Percentiles rank a stretch among this genome's conserved stretches.
Conservation (phyloP, 495 filamentous ascomycete genomes). For the Monascus purpureus region DNA sequence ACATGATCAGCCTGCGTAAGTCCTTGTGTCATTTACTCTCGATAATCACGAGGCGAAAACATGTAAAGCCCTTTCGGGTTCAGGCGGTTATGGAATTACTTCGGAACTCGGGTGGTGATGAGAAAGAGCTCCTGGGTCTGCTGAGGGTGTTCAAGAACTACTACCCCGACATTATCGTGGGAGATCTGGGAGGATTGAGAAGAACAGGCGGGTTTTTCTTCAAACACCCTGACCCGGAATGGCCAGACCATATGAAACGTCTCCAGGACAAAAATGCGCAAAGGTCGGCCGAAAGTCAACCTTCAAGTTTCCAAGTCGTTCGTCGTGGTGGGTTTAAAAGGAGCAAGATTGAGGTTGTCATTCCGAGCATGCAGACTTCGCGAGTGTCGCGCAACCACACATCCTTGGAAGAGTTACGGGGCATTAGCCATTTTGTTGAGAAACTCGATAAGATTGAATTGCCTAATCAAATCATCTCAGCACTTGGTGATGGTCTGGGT, state of each 20-base stretch:
- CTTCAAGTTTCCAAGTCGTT: constrained; percentile 29
- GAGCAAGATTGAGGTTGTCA: constrained; percentile 31
- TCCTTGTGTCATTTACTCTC: constrained; percentile 71
- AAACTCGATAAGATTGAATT: constrained; percentile 69
- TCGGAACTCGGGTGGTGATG: constrained; percentile 34
- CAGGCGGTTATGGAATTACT: constrained; percentile 57
- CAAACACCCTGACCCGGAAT: constrained; percentile 66
- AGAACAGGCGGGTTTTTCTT: constrained; percentile 23
- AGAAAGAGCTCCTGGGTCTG: constrained; percentile 65
- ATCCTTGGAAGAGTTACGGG: constrained; percentile 66
- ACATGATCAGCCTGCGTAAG: constrained; percentile 49
- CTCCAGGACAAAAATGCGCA: constrained; percentile 46
- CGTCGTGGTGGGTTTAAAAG: constrained; percentile 30
- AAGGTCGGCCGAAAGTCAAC: constrained; percentile 12
- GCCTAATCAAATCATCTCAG: constrained; percentile 68
- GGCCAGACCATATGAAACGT: constrained; percentile 51
- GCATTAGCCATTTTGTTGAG: constrained; percentile 54
- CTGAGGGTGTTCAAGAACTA: constrained; percentile 77
- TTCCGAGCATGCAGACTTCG: constrained; percentile 64
- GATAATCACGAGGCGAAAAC: constrained; percentile 68
- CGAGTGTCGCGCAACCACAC: constrained; percentile 36
- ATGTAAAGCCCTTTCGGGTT: constrained; percentile 75
- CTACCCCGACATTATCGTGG: constrained; percentile 79
- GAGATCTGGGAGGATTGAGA: constrained; percentile 33
- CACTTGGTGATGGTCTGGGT: constrained; percentile 58